A percentile compares a stretch with the other conserved stretches of the same genome.
phyloP scores from a whole-genome alignment of 371 early-diverging fungal genomes.

The Mortierella sp. region DNA sequence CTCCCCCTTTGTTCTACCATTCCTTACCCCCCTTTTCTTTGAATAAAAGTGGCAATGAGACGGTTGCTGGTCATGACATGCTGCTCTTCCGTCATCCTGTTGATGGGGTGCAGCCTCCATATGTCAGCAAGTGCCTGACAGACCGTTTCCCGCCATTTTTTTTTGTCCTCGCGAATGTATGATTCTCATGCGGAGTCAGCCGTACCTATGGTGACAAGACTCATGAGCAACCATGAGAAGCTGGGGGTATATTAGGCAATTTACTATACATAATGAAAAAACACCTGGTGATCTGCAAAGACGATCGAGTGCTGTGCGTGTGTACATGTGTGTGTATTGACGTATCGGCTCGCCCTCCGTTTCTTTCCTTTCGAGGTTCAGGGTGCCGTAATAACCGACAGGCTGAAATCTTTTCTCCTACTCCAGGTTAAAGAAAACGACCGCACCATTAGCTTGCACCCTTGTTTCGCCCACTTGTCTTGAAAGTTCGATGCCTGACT shows the following conservation, averaged over 20 bases:
- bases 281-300: too few relatives aligned
- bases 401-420: not conserved
- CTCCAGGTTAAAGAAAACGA: conserved; percentile 39
- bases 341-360: too few relatives aligned
- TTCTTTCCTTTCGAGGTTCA: too few relatives aligned
- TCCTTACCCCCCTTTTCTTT: conserved; percentile 7
- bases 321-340: too few relatives aligned
- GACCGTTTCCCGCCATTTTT: conserved; percentile 5
- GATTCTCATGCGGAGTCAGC: not conserved
- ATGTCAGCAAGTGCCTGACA: too few relatives aligned
- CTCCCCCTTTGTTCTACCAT: conserved; percentile 2
- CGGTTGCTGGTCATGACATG: not conserved
- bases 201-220: not conserved
- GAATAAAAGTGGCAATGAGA: conserved; percentile 1
- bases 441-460: conserved; percentile 23
- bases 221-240: not conserved
- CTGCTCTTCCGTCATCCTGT: conserved; percentile 5
- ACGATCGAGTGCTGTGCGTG: too few relatives aligned
- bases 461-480: conserved; percentile 19
- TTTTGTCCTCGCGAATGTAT: not conserved
- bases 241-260: conserved; percentile 1
- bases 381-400: too few relatives aligned
- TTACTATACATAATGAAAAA: too few relatives aligned
- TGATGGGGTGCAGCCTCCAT: not conserved
- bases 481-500: conserved; percentile 28